Base-by-base conservation (phyloP, 345 rosid species). In the Gossypium rotundifolium region DNA sequence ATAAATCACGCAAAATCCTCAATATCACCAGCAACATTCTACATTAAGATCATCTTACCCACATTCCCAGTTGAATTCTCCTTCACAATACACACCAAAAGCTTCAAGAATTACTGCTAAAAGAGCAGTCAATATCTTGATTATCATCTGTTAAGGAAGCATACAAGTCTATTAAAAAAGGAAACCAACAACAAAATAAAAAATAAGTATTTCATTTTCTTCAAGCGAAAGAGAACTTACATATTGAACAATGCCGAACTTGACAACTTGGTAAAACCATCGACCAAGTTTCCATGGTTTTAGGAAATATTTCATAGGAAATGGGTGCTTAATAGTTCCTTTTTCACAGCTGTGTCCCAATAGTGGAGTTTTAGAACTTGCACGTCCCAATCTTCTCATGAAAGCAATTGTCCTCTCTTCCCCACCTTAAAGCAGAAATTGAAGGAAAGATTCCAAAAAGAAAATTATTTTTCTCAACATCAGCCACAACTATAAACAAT, bases 181-280 rank as follows among this genome's bases (percentile, higher is more conserved):
- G 68, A 65, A 52, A 74, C 11, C 12, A 74, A 76, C 8, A 25
- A 70, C 51, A 42, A 10, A 68, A 70, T 16, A 14, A 51, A 54
- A 23, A 51, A 38, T 70, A 80, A 71, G 40, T 49, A 70, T 9
- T 44, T 49, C 75, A 78, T 67, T 76, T 52, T 75, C 63, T 22
- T 20, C 40, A 64, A 71, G 73, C 48, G 65, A 67, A 61, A 80
- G 51, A 65, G 82, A 66, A 90, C 99, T 75, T 91, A 93, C 99
- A 81, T 96, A 96, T 89, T 93, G 99, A 78, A 96, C 97, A 82
- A 96, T 96, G 63, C 99, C 99, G 72, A 93, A 82, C 88, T 96
- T 96, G 80, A 93, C 86, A 79, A 93, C 93, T 85, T 84, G 99
- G 84, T 93, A 96, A 79, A 96, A 90, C 97, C 98, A 87, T 78